phyloP scores from a whole-genome alignment of 208 protist species.

The Trypanosoma brucei region DNA sequence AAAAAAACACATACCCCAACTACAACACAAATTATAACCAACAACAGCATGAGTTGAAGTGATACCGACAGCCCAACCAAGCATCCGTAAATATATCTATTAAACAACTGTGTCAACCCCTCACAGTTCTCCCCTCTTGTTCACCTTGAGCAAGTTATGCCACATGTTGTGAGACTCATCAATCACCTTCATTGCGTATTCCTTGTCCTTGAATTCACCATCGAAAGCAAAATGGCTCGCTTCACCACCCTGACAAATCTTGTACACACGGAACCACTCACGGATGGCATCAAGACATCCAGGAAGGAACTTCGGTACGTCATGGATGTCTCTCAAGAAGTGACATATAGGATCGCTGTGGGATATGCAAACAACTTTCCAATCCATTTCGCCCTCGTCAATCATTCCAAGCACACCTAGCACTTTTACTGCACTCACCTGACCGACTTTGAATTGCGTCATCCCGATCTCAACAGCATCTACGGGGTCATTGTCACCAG shows the following conservation, averaged over 20 bases:
- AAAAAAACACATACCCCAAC: too few species aligned
- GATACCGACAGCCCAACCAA: too few species aligned
- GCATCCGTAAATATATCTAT: too few species aligned
- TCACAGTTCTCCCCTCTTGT: constrained; percentile 74
- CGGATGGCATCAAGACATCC: constrained; percentile 86
- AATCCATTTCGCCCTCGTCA: constrained; percentile 93
- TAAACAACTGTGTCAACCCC: neutral
- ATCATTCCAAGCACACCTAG: constrained; percentile 93
- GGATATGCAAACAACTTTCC: constrained; percentile 93
- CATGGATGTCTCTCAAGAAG: constrained; percentile 87
- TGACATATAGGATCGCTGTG: constrained; percentile 84
- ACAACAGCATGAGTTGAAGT: too few species aligned
- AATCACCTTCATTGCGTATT: constrained; percentile 81
- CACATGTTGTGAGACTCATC: constrained; percentile 92
- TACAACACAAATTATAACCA: too few species aligned
- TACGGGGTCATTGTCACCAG: constrained; percentile 91
- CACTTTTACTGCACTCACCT: constrained; percentile 81
- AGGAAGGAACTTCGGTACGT: constrained; percentile 86
- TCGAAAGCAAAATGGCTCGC: constrained; percentile 91
- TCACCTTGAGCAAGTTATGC: constrained; percentile 88
- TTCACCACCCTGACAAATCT: constrained; percentile 89
- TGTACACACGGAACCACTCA: constrained; percentile 91
- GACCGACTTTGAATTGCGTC: constrained; percentile 74
- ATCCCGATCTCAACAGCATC: constrained; percentile 91
- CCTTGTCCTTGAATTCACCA: constrained; percentile 87